Percentiles rank a stretch among this genome's conserved stretches.
phyloP scores from a whole-genome alignment of 2,329 filamentous ascomycete species.

The Cryphonectria naterciae region DNA sequence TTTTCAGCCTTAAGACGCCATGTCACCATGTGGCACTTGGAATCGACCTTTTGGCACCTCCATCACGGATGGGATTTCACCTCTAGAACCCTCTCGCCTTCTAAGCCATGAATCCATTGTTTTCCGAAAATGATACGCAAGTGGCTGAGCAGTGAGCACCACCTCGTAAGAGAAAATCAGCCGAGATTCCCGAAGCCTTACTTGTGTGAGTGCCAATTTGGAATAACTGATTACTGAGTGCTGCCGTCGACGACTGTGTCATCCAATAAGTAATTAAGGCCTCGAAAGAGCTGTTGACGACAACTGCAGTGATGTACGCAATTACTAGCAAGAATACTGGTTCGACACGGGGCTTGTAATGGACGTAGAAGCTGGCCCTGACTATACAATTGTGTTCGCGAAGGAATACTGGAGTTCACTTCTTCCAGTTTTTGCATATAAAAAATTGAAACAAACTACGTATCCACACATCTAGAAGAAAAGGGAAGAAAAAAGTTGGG shows the following conservation, averaged over 20 bases:
- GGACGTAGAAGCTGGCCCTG: neutral
- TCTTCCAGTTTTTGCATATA: neutral
- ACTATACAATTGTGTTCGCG: neutral
- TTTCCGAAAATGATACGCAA: neutral
- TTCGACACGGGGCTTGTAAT: neutral
- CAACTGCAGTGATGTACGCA: neutral
- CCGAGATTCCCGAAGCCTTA: neutral
- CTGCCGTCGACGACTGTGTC: neutral
- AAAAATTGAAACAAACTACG: no score
- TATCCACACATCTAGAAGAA: neutral
- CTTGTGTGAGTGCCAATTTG: neutral
- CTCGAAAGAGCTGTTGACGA: neutral
- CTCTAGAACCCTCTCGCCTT: neutral
- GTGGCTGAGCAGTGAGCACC: neutral
- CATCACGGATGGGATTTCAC: neutral
- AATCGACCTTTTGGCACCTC: neutral
- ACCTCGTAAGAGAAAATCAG: neutral
- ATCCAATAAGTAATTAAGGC: neutral
- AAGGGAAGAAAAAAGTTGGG: no score
- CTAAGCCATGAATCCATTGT: neutral
- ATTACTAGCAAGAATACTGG: neutral
- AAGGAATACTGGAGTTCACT: neutral
- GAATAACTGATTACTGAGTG: neutral
- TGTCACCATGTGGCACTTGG: neutral
- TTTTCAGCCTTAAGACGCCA: neutral